Evolutionary conservation across 192 early-diverging fungal genomes (phyloP).

Genomic region (Coemansia sp.): DNA sequence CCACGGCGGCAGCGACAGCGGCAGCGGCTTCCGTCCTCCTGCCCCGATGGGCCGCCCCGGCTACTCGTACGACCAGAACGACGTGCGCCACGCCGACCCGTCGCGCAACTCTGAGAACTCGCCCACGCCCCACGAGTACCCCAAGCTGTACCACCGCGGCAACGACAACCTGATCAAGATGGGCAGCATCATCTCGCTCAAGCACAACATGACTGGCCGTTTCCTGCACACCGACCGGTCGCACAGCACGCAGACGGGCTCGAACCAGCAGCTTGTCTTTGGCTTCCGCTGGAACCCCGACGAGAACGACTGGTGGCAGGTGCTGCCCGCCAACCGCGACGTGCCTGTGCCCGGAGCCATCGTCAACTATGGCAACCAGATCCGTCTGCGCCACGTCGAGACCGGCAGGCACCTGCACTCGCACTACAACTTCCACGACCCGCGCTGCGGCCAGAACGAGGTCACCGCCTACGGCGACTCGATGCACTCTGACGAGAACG

Average conservation of each 20-base stretch:
- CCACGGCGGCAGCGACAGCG: constrained; percentile 1
- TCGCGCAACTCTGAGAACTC: constrained; percentile 37
- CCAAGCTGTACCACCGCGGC: constrained; percentile 26
- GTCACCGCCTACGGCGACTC: constrained; percentile 54
- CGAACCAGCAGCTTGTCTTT: constrained; percentile 57
- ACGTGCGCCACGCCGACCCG: constrained; percentile 40
- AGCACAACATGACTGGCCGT: constrained; percentile 56
- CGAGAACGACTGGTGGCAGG: constrained; percentile 52
- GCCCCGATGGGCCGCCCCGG: constrained; percentile 21
- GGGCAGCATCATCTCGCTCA: constrained; percentile 53
- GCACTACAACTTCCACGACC: constrained; percentile 48
- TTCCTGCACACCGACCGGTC: constrained; percentile 49
- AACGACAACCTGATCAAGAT: constrained; percentile 38
- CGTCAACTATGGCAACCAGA: constrained; percentile 46
- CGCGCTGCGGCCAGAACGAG: constrained; percentile 56
- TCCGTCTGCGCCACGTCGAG: constrained; percentile 53
- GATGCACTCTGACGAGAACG: constrained; percentile 52
- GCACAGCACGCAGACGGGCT: constrained; percentile 47
- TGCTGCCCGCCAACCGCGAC: constrained; percentile 49
- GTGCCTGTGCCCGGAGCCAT: constrained; percentile 38
- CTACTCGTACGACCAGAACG: constrained; percentile 38
- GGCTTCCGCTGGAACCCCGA: constrained; percentile 45
- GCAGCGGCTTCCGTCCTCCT: constrained; percentile 28
- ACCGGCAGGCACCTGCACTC: constrained; percentile 57
- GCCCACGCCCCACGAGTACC: constrained; percentile 43